Evolutionary conservation across 2,329 filamentous ascomycete species (phyloP), one percentile per base, ranked within the genome.

Genomic region (Pseudocercospora cruenta): DNA sequence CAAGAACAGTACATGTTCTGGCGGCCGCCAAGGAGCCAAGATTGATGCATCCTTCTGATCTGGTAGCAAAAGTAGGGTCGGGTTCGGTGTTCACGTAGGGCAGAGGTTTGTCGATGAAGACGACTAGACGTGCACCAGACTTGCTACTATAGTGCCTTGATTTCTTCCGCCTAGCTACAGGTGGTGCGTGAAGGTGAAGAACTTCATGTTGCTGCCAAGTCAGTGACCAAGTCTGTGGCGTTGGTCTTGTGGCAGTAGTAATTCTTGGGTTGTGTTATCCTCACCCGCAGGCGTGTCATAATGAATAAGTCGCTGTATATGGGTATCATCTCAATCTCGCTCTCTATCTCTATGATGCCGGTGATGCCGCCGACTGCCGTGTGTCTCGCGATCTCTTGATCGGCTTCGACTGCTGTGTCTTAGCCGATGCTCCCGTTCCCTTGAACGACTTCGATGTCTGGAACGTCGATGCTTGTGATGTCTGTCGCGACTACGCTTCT

Each of bases 371-470:
- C 49, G 59, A 53, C 47, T 39, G 16, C 24, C 22, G 19, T 54
- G 59, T 36, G 19, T 58, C 12, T 62, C 65, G n/a, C 51, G 39
- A 45, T 70, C 66, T 47, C 64, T 55, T 12, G 62, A 64, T 8
- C 65, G 67, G 58, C 70, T 72, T 43, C 69, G 67, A 60, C 55
- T 67, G 66, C 33, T 65, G 67, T 43, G 68, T 58, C 59, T 54
- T 55, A 45, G 57, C 21, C 57, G 39, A 24, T 58, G 60, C 55
- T 65, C 66, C 5, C 55, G 49, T 31, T 69, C 69, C 24, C 65
- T 60, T 4, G 63, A 66, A 7, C 66, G 69, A 60, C 70, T 73
- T 45, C 69, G 66, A 53, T 69, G 70, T 47, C 68, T 68, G 43
- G 69, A 65, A 5, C 55, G 68, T 19, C 62, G 62, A 54, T 65